phyloP scores from a whole-genome alignment of 805 yeast genomes.

The Groenewaldozyma salmanticensis region DNA sequence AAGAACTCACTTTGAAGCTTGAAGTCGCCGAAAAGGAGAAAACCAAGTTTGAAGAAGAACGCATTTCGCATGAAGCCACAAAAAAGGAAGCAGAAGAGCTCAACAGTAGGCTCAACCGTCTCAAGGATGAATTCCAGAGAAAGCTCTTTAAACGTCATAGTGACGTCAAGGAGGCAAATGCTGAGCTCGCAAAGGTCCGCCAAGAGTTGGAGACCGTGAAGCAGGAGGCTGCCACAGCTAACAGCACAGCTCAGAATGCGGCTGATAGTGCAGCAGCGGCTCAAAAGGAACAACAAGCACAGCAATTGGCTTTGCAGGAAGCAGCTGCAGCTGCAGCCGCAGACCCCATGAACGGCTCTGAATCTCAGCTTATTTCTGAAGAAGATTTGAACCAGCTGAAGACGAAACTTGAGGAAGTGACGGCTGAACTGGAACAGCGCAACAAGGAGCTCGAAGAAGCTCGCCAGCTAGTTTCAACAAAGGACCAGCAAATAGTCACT shows the following conservation, averaged over 20 bases:
- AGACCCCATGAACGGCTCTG: too few relatives aligned
- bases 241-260: not conserved
- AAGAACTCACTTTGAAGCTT: too few relatives aligned
- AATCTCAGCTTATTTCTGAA: not conserved
- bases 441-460: conserved; percentile 11
- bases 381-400: not conserved
- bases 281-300: not conserved
- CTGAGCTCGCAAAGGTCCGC: not conserved
- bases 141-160: too few relatives aligned
- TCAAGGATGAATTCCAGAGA: not conserved
- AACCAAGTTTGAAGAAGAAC: not conserved
- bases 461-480: too few relatives aligned
- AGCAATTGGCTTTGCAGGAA: not conserved
- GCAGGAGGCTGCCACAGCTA: not conserved
- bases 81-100: too few relatives aligned
- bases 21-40: too few relatives aligned
- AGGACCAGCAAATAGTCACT: too few relatives aligned
- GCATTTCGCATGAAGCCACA: conserved; percentile 2
- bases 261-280: not conserved
- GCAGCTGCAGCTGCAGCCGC: too few relatives aligned
- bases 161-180: too few relatives aligned
- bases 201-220: conserved; percentile 1
- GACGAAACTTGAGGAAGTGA: conserved; percentile 6
- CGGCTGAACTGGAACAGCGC: conserved; percentile 19
- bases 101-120: too few relatives aligned